Conservation (phyloP, 2,329 filamentous ascomycete genomes). For the Talaromyces verruculosus region DNA sequence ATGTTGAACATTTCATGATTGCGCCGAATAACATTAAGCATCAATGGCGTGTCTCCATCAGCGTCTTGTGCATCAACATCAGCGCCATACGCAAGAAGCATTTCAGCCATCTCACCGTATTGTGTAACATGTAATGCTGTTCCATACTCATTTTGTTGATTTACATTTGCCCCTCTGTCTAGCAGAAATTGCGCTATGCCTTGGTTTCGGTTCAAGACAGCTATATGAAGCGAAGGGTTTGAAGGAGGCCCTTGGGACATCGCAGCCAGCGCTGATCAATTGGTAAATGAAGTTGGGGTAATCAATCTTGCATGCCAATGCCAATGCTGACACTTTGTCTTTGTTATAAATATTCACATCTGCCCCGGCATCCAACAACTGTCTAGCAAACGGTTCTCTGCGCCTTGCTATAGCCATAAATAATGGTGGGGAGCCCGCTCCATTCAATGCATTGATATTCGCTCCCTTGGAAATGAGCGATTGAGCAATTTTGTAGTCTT, state of each 20-base stretch:
- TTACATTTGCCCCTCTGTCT: neutral
- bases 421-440: neutral
- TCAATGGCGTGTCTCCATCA: neutral
- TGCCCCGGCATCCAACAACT: neutral
- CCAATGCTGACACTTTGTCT: neutral
- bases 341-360: neutral
- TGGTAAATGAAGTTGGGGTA: neutral
- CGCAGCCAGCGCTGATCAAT: neutral
- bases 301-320: neutral
- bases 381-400: neutral
- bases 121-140: neutral
- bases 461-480: neutral
- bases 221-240: neutral
- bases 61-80: neutral
- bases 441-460: neutral
- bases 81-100: neutral
- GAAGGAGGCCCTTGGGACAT: neutral
- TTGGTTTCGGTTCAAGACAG: neutral
- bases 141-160: neutral
- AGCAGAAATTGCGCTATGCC: neutral
- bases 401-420: neutral
- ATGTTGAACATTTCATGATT: neutral
- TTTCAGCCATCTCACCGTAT: neutral
- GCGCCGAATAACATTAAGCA: neutral
- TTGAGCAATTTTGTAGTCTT: neutral